A percentile compares a stretch with the other conserved stretches of the same genome.
phyloP scores from a whole-genome alignment of 305 asterid species.

The Andrographis paniculata region DNA sequence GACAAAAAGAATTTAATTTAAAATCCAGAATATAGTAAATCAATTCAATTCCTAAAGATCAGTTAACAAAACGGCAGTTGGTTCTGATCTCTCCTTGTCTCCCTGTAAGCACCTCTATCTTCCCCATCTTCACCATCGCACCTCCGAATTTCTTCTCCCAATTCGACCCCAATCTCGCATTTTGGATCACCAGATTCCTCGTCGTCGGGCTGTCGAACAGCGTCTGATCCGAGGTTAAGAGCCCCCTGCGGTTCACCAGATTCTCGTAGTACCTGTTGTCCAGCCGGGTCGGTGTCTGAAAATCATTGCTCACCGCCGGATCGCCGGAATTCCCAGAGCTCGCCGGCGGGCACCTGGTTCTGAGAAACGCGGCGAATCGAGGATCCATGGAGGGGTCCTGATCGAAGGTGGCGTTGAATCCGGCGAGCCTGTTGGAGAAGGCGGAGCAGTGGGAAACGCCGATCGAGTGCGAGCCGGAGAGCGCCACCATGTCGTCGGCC shows the following conservation, averaged over 20 bases:
- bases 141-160: constrained; percentile 45
- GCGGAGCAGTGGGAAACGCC: constrained; percentile 40
- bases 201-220: not conserved
- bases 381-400: constrained; percentile 33
- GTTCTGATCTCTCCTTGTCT: not conserved
- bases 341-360: constrained; percentile 21
- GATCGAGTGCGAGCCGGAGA: constrained; percentile 48
- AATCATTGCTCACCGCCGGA: constrained; percentile 19
- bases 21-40: no score
- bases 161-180: constrained; percentile 15
- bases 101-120: constrained; percentile 42
- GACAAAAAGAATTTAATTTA: no score
- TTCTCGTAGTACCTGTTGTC: constrained; percentile 40
- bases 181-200: not conserved
- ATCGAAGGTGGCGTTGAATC: constrained; percentile 19
- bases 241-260: constrained; percentile 20
- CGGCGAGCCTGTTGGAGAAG: constrained; percentile 26
- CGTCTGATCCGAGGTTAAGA: not conserved
- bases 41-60: no score
- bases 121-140: constrained; percentile 55
- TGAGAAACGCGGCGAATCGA: constrained; percentile 22
- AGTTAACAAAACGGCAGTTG: not conserved
- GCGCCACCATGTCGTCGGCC: constrained; percentile 46
- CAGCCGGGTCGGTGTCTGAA: constrained; percentile 18
- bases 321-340: constrained; percentile 3